Base-by-base conservation (phyloP, 2,329 filamentous ascomycete genomes). In the Leptographium radiaticola region DNA sequence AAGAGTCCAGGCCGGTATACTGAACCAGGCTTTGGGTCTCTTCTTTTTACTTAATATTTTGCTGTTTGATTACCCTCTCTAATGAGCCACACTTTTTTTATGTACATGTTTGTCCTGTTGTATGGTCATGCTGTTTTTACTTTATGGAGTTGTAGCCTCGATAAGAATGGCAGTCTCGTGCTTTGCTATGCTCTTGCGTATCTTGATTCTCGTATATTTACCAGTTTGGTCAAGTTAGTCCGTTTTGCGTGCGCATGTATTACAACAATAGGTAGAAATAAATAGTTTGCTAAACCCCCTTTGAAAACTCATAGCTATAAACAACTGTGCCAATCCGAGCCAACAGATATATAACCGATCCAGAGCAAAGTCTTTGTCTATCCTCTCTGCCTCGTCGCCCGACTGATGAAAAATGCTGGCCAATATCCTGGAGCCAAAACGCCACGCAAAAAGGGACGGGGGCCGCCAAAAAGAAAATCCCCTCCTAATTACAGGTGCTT, bases 1-100 rank as follows among this genome's bases (percentile, higher is more conserved):
- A 70, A 46, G 68, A 70, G 56, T 58, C 65, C 42, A 62, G 67
- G 53, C 68, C 68, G 10, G 63, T 69, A 31, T 70, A 66, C 56
- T 69, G 57, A 62, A 20, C 9, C 6, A 31, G 54, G n/a, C 38
- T 16, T 4, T 39, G 38, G 15, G 44, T 45, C 4, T 42, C 6
- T 45, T 36, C 25, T 45, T 25, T 25, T 5, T 25, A 25, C 25
- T 3, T 25, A 25, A 25, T 25, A 25, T 25, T 11, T 38, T n/a
- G n/a, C 15, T 44, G 8, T n/a, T 16, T 30, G 16, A 13, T 18
- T 49, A 30, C 38, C 44, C 36, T 44, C 38, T 42, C 39, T 52
- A 42, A 50, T 43, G 38, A 50, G 18, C 34, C n/a, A 15, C 31
- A 31, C 42, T 31, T 33, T 33, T 33, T 38, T 34, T 43, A 20